phyloP scores from a whole-genome alignment of 352 stramenopile species.

The Phytopythium litorale region DNA sequence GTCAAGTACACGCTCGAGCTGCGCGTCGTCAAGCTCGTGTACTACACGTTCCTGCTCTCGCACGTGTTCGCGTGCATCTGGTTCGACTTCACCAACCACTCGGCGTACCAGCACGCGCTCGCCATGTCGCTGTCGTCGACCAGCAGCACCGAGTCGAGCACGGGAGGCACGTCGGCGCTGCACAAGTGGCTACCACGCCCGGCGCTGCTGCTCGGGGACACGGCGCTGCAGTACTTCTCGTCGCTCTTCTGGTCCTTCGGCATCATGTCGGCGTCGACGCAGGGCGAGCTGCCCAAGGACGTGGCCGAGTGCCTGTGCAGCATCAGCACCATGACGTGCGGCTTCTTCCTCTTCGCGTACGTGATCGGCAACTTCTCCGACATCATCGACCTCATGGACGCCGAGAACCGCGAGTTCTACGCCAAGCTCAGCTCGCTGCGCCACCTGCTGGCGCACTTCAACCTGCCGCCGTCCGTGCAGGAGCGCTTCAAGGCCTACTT shows the following conservation, averaged over 20 bases:
- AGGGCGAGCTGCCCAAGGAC: conserved; percentile 48
- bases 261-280: conserved; percentile 55
- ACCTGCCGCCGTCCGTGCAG: conserved; percentile 32
- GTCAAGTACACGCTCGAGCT: conserved; percentile 59
- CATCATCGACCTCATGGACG: conserved; percentile 65
- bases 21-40: conserved; percentile 68
- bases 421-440: conserved; percentile 44
- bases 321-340: conserved; percentile 51
- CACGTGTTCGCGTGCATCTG: conserved; percentile 59
- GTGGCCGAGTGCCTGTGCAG: conserved; percentile 47
- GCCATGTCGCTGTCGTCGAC: not conserved
- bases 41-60: conserved; percentile 63
- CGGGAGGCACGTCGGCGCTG: not conserved
- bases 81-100: conserved; percentile 41
- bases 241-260: conserved; percentile 70
- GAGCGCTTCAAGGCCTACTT: conserved; percentile 61
- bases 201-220: conserved; percentile 20
- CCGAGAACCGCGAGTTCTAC: conserved; percentile 65
- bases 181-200: conserved; percentile 30
- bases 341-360: conserved; percentile 74
- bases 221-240: conserved; percentile 46
- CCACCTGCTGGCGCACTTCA: conserved; percentile 54
- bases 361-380: conserved; percentile 72
- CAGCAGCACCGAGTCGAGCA: not conserved
- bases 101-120: conserved; percentile 4